These are phyloP conservation scores for Myotisia sp. DNA, from an alignment of 2,329 filamentous ascomycete genomes.

Conservation along the genomic window DNA sequence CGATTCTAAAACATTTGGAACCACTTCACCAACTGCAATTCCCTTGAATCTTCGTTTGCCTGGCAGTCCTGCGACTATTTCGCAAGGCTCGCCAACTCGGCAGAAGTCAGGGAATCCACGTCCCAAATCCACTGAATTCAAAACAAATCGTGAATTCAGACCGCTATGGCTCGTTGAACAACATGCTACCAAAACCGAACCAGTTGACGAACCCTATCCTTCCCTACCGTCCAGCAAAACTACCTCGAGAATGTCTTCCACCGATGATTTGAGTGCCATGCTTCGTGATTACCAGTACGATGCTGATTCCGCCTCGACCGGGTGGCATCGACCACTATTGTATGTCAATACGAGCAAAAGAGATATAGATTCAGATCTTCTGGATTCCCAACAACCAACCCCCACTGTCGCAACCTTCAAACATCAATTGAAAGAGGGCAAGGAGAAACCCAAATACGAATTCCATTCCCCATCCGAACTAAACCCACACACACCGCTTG, in stretches of 20 bases:
- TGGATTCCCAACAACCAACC: conserved; percentile 53
- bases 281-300: background rate
- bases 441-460: conserved; percentile 31
- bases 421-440: conserved; percentile 17
- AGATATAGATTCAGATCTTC: conserved; percentile 31
- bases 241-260: conserved; percentile 35
- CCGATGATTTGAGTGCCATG: conserved; percentile 25
- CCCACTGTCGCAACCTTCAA: conserved; percentile 47
- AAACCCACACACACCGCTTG: too few relatives aligned
- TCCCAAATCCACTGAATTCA: conserved; percentile 39
- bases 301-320: conserved; percentile 2
- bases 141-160: conserved; percentile 51
- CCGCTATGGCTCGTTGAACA: conserved; percentile 71
- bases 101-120: conserved; percentile 31
- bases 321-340: conserved; percentile 18
- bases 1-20: conserved; percentile 17
- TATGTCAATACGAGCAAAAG: conserved; percentile 24
- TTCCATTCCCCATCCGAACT: conserved; percentile 36
- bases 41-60: conserved; percentile 43
- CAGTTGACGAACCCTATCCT: conserved; percentile 31
- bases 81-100: conserved; percentile 29
- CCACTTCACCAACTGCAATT: conserved; percentile 34
- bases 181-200: conserved; percentile 31
- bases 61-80: conserved; percentile 27
- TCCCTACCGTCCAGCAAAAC: conserved; percentile 39